Base-by-base conservation (phyloP, 2,329 filamentous ascomycete genomes). In the Aspergillus sp. region DNA sequence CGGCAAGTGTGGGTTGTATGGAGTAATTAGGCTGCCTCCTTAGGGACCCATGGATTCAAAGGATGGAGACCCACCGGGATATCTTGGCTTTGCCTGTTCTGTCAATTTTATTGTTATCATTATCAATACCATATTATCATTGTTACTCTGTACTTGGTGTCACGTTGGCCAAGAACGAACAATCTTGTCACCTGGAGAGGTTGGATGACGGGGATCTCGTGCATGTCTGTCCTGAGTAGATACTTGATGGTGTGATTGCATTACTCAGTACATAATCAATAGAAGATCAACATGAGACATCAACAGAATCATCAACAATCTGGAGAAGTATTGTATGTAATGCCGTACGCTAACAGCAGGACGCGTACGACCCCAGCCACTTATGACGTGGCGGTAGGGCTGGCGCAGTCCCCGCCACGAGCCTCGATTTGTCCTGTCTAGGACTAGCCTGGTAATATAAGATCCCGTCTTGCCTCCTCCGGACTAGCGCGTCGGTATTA, bases 371-470 rank as follows among this genome's bases (percentile, higher is more conserved):
- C 50, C 59, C 59, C 59, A 63, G 62, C 62, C 62, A 60, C 60
- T 42, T 56, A 49, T 64, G 62, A 64, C 62, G 62, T 64, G 62
- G 62, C 60, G 60, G 39, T 64, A 60, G 55, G 60, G 59, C 62
- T 63, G 58, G 31, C 57, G 52, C 22, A 49, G 55, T 57, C 56
- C 50, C 59, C 59, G 52, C 61, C 59, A 63, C 59, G 61, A 59
- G 61, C 56, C 26, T 29, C 26, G 26, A 29, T 29, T 36, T 14
- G 32, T 14, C 32, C 32, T 11, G 32, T 36, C 32, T 36, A 6
- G 32, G 32, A 12, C 5, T 36, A 36, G 32, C 32, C 32, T 10
- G 7, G 32, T 36, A 36, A 11, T 36, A 14, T 36, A 10, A 11
- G 11, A 2, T 36, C 32, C 32, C 32, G 32, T 4, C 11, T 54